Conservation (phyloP, 345 rosid species). For the Ceriops decandra region DNA sequence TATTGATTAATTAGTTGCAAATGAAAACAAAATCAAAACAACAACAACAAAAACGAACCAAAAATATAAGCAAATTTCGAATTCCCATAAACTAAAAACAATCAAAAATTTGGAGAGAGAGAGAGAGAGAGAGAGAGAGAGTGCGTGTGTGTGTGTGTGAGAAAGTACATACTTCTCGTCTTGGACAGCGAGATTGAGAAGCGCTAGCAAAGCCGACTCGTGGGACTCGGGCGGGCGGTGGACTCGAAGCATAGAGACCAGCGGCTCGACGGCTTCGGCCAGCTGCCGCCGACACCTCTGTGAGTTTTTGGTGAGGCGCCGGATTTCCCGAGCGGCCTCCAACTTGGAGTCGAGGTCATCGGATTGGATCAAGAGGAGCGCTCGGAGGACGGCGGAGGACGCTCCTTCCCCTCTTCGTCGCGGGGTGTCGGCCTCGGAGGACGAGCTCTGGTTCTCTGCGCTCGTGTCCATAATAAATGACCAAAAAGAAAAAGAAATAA, state of each 20-base stretch:
- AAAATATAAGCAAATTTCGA: constrained; percentile 16
- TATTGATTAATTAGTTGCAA: too few species aligned
- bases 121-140: background rate
- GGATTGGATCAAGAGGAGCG: constrained; percentile 50
- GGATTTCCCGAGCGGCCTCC: constrained; percentile 81
- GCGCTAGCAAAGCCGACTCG: constrained; percentile 84
- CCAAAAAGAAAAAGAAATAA: constrained; percentile 2
- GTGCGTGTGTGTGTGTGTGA: background rate
- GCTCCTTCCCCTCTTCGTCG: constrained; percentile 29
- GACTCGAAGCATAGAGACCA: constrained; percentile 69
- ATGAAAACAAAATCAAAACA: too few species aligned
- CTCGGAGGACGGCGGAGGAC: constrained; percentile 44
- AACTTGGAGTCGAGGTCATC: constrained; percentile 53
- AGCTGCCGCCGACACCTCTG: constrained; percentile 82
- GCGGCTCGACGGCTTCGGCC: constrained; percentile 59
- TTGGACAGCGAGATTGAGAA: constrained; percentile 94
- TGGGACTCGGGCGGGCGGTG: constrained; percentile 39
- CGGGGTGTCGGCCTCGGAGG: constrained; percentile 50
- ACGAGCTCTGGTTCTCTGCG: constrained; percentile 29
- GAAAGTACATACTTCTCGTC: constrained; percentile 68
- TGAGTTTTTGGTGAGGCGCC: constrained; percentile 86
- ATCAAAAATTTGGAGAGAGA: background rate
- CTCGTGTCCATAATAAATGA: constrained; percentile 28
- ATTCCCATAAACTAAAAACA: constrained; percentile 2
- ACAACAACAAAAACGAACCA: background rate